These are phyloP conservation scores for Cercophora sp. DNA, from an alignment of 495 filamentous ascomycete species.

Conservation along the genomic window DNA sequence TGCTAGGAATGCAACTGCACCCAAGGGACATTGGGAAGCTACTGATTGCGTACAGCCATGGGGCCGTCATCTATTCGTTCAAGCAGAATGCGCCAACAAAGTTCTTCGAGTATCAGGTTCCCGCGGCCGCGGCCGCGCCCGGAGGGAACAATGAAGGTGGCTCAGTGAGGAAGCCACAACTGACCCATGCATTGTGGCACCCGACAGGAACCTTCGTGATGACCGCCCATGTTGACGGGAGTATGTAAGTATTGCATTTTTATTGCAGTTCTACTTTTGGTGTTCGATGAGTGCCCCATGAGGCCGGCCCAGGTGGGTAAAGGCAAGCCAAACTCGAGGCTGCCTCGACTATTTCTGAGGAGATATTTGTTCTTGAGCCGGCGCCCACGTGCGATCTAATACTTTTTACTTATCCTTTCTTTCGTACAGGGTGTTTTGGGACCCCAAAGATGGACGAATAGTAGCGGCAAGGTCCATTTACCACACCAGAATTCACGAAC, in stretches of 20 bases:
- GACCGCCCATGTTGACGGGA: conserved; percentile 85
- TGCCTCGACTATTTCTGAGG: too few species aligned
- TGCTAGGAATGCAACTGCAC: conserved; percentile 76
- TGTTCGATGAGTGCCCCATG: too few species aligned
- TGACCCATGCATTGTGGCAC: conserved; percentile 87
- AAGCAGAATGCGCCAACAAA: conserved; percentile 75
- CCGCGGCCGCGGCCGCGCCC: conserved; percentile 72
- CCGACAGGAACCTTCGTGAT: conserved; percentile 88
- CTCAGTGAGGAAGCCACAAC: conserved; percentile 60
- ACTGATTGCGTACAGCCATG: conserved; percentile 80
- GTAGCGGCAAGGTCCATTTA: conserved; percentile 78
- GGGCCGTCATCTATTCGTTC: conserved; percentile 86
- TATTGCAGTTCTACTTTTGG: too few species aligned
- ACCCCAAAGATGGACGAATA: conserved; percentile 82
- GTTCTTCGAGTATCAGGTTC: conserved; percentile 79
- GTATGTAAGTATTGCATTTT: too few species aligned
- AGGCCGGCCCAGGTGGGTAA: too few species aligned
- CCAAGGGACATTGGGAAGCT: conserved; percentile 91
- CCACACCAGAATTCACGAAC: conserved; percentile 62
- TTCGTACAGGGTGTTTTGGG: conserved; percentile 96
- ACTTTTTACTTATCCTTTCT: too few species aligned
- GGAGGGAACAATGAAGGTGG: conserved; percentile 61
- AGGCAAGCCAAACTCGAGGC: too few species aligned
- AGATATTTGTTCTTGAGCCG: too few species aligned
- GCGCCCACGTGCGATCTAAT: too few species aligned